Conservation (phyloP, 2,329 filamentous ascomycete species). For the Xylaria sp. region DNA sequence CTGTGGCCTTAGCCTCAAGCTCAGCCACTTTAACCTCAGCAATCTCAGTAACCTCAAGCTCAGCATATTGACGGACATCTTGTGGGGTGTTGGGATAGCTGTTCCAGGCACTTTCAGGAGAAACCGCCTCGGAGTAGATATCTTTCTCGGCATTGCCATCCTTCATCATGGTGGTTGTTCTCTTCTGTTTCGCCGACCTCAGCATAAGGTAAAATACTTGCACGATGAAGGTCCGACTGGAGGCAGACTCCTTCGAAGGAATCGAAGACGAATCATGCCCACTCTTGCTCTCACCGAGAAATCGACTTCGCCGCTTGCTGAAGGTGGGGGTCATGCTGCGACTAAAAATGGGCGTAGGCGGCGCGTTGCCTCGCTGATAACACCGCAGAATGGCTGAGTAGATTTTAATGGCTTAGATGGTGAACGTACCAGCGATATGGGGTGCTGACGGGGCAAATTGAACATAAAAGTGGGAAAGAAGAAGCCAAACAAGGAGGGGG, state of each 20-base stretch:
- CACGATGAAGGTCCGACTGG: background rate
- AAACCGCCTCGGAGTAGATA: background rate
- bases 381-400: background rate
- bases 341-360: background rate
- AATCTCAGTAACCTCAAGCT: background rate
- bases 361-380: background rate
- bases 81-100: background rate
- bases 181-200: background rate
- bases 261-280: background rate
- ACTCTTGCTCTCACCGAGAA: background rate
- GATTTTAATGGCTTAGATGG: background rate
- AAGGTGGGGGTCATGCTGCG: background rate
- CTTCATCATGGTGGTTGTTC: background rate
- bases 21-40: background rate
- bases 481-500: background rate
- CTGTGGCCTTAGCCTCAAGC: background rate
- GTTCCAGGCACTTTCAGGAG: background rate
- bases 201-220: background rate
- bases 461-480: background rate
- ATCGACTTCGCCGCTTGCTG: background rate
- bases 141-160: background rate
- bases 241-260: conserved; percentile 4
- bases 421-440: background rate
- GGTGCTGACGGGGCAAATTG: background rate
- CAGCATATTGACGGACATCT: background rate